A percentile compares a stretch with the other conserved stretches of the same genome.
Conservation (phyloP, 2,329 filamentous ascomycete species). For the Phaeophleospora eucalypticola region DNA sequence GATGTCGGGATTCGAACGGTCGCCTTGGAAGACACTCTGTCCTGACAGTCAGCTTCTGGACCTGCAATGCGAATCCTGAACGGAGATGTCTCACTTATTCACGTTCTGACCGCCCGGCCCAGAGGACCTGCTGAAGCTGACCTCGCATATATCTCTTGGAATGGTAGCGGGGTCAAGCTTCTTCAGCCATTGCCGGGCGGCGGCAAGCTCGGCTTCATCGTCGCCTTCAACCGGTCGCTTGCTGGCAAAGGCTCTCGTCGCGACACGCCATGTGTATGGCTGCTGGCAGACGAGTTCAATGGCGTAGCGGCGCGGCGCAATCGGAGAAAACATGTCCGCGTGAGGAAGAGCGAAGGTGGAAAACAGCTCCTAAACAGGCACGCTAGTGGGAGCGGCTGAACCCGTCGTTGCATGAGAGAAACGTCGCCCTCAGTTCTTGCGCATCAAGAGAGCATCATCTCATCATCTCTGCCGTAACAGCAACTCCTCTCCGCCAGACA, state of each 20-base stretch:
- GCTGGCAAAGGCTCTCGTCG: conserved; percentile 12
- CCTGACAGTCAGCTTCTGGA: too few relatives aligned
- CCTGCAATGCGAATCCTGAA: too few relatives aligned
- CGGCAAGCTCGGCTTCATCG: conserved; percentile 25
- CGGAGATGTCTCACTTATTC: too few relatives aligned
- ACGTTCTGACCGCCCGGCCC: conserved; percentile 66
- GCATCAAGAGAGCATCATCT: too few relatives aligned
- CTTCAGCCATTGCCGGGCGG: conserved; percentile 56
- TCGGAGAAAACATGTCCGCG: background rate
- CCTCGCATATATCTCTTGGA: conserved; percentile 52
- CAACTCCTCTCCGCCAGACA: too few relatives aligned
- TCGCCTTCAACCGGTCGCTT: conserved; percentile 14
- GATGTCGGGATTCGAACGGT: conserved; percentile 56
- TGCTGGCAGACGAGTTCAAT: background rate
- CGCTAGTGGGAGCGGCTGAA: too few relatives aligned
- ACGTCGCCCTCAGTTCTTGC: too few relatives aligned
- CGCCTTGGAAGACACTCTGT: conserved; percentile 63
- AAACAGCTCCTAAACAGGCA: too few relatives aligned
- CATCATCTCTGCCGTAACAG: too few relatives aligned
- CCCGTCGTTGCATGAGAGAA: too few relatives aligned
- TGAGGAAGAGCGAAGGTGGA: background rate
- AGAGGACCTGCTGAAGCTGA: conserved; percentile 61
- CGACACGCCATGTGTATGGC: background rate
- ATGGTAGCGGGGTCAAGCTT: conserved; percentile 52
- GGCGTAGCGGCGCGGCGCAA: background rate